Evolutionary conservation across 768 basidiomycete species (phyloP).

Genomic region (Leccinum fibrillosum): DNA sequence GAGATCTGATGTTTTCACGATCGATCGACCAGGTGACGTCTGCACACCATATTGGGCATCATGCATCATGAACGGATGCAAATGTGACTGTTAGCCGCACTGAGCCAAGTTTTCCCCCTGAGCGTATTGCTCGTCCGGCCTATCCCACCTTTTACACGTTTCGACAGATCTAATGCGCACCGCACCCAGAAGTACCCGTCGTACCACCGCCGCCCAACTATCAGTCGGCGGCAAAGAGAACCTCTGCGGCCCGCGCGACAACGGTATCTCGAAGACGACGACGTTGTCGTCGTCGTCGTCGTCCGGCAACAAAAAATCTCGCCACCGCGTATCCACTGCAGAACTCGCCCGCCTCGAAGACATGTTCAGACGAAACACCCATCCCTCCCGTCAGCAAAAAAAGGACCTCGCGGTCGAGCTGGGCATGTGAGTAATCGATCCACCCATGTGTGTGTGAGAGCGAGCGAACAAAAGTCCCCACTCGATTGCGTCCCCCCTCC

Average conservation of each 20-base stretch:
- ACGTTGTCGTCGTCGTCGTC: background rate
- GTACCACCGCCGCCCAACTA: constrained; percentile 8
- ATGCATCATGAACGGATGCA: background rate
- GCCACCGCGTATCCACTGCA: constrained; percentile 36
- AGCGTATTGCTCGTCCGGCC: constrained; percentile 1
- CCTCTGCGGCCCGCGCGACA: background rate
- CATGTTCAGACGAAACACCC: constrained; percentile 26
- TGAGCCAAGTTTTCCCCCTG: background rate
- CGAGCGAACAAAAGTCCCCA: background rate
- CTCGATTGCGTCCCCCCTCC: background rate
- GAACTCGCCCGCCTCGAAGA: constrained; percentile 29
- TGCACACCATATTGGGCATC: background rate
- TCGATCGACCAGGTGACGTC: background rate
- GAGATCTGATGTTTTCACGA: background rate
- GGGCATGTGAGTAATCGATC: constrained; percentile 23
- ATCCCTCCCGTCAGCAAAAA: constrained; percentile 31
- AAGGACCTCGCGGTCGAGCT: constrained; percentile 26
- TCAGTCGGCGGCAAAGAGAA: constrained; percentile 15
- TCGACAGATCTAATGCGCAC: constrained; percentile 22
- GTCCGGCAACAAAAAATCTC: constrained; percentile 23
- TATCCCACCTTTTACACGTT: constrained; percentile 18
- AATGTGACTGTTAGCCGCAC: constrained; percentile 22
- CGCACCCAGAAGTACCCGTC: constrained; percentile 27
- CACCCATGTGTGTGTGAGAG: background rate
- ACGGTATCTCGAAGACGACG: background rate